These are phyloP conservation scores for Narthecium ossifragum DNA, from an alignment of 106 monocot genomes.

Conservation along the genomic window DNA sequence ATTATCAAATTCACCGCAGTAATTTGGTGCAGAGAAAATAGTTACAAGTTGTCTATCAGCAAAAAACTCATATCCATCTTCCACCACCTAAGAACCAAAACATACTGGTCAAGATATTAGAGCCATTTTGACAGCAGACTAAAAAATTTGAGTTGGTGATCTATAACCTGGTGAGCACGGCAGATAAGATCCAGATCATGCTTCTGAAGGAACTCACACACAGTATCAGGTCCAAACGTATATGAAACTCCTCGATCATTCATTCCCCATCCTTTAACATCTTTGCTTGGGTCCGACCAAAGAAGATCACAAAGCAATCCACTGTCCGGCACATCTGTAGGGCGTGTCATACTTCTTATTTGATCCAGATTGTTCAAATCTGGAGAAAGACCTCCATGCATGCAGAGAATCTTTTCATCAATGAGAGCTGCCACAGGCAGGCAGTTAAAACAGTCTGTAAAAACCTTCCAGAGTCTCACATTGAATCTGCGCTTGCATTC, in stretches of 20 bases:
- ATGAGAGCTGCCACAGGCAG: conserved; percentile 5
- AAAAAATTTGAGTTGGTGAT: not conserved
- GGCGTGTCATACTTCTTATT: not conserved
- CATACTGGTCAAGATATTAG: not conserved
- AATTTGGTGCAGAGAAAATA: not conserved
- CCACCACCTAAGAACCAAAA: conserved; percentile 1
- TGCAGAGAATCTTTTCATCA: conserved; percentile 3
- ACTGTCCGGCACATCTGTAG: not conserved
- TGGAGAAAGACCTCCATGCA: conserved; percentile 1
- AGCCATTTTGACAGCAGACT: not conserved
- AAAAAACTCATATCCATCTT: conserved; percentile 4
- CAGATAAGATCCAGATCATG: conserved; percentile 3
- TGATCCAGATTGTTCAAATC: not conserved
- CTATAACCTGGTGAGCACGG: conserved; percentile 3
- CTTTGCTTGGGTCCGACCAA: conserved; percentile 1
- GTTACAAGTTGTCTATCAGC: conserved; percentile 1
- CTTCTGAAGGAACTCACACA: conserved; percentile 1
- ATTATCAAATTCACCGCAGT: not conserved
- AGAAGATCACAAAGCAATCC: conserved; percentile 5
- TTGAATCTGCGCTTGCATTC: conserved; percentile 1
- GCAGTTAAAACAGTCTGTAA: conserved; percentile 2
- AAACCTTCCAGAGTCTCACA: conserved; percentile 3
- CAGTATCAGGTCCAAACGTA: conserved; percentile 2
- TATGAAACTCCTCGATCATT: conserved; percentile 1
- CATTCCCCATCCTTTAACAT: conserved; percentile 4